phyloP scores from a whole-genome alignment of 1,139 yeast species.

The Candida dubliniensis region DNA sequence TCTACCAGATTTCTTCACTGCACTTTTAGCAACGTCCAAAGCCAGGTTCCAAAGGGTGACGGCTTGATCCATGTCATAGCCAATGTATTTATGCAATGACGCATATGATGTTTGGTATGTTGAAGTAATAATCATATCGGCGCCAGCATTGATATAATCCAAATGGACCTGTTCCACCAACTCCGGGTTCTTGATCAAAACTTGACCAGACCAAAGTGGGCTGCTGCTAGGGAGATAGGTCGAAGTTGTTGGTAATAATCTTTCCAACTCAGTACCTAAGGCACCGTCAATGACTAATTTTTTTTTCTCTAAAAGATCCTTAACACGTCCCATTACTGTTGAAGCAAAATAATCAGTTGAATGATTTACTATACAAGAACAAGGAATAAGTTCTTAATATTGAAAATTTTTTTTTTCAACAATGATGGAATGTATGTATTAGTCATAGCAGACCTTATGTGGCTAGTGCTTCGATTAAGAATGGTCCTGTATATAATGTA shows the following conservation, averaged over 20 bases:
- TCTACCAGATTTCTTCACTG: conserved; percentile 18
- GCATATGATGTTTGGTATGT: conserved; percentile 61
- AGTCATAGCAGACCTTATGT: no score
- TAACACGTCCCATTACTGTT: conserved; percentile 5
- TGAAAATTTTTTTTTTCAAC: neutral
- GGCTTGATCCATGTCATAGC: conserved; percentile 27
- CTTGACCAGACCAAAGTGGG: conserved; percentile 63
- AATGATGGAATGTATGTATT: no score
- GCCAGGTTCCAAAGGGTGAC: conserved; percentile 30
- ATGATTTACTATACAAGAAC: neutral
- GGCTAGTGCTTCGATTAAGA: no score
- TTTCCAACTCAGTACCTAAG: conserved; percentile 31
- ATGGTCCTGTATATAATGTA: no score
- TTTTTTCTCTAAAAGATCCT: conserved; percentile 3
- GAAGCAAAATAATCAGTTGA: conserved; percentile 1
- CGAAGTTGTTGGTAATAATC: conserved; percentile 13
- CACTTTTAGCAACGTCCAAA: conserved; percentile 31
- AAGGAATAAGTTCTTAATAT: neutral
- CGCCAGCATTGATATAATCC: conserved; percentile 53
- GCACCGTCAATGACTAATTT: conserved; percentile 30
- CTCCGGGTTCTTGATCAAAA: conserved; percentile 48
- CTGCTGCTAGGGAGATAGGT: conserved; percentile 20
- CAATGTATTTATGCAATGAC: conserved; percentile 36
- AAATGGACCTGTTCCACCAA: conserved; percentile 50
- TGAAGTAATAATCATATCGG: conserved; percentile 56